Evolutionary conservation across 352 stramenopile species (phyloP).

Genomic region (Phytopythium ostracodes): DNA sequence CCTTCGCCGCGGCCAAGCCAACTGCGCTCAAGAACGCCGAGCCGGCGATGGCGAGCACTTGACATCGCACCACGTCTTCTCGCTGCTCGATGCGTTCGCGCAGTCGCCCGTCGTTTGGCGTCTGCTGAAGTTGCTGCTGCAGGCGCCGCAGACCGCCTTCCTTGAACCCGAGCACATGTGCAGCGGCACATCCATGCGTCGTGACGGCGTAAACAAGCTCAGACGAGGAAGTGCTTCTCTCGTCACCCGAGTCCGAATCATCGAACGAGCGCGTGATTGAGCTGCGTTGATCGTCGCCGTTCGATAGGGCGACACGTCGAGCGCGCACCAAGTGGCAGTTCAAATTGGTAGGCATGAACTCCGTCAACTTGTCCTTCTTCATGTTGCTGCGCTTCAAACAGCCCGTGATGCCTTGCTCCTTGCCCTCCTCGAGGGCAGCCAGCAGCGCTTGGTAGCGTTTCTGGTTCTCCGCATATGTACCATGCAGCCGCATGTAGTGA

Average conservation of each 20-base stretch:
- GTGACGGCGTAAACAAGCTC: slow-evolving; percentile 71
- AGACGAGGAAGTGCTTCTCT: slow-evolving; percentile 4
- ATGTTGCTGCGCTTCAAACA: slow-evolving; percentile 81
- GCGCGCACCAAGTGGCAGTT: slow-evolving; percentile 80
- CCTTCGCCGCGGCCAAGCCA: slow-evolving; percentile 55
- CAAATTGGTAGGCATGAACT: slow-evolving; percentile 87
- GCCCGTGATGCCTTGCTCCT: slow-evolving; percentile 78
- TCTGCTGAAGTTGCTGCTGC: slow-evolving; percentile 38
- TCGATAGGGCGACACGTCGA: slow-evolving; percentile 48
- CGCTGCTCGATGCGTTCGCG: slow-evolving; percentile 71
- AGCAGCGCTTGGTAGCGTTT: slow-evolving; percentile 66
- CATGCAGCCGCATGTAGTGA: slow-evolving; percentile 58
- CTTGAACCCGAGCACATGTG: slow-evolving; percentile 81
- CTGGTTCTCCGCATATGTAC: slow-evolving; percentile 61
- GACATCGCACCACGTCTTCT: slow-evolving; percentile 74
- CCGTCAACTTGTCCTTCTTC: slow-evolving; percentile 81
- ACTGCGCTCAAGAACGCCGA: slow-evolving; percentile 74
- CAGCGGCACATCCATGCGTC: slow-evolving; percentile 77
- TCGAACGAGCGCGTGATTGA: slow-evolving; percentile 27
- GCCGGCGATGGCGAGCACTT: slow-evolving; percentile 66
- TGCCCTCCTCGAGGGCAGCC: slow-evolving; percentile 65
- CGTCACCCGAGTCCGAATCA: slow-evolving; percentile 34
- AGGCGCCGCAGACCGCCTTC: slow-evolving; percentile 72
- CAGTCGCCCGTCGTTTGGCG: slow-evolving; percentile 40
- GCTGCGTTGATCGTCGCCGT: slow-evolving; percentile 19